phyloP scores from a whole-genome alignment of 2,329 filamentous ascomycete species.

The Diaporthe caulivora region DNA sequence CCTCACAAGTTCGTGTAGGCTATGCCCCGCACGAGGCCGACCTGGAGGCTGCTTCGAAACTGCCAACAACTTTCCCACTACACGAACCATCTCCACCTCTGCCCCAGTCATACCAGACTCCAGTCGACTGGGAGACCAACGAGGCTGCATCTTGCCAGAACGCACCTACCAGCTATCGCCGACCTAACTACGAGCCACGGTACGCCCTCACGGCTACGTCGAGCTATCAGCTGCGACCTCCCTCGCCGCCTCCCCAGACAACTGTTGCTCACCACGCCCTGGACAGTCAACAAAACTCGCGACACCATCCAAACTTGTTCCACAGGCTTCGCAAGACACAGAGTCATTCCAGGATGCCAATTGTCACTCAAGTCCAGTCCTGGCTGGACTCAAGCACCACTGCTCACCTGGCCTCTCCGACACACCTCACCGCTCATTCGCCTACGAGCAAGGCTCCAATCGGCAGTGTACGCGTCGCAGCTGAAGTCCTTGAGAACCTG shows the following conservation, averaged over 20 bases:
- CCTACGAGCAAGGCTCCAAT: slow-evolving; percentile 30
- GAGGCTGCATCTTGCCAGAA: slow-evolving; percentile 26
- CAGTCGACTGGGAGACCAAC: not conserved
- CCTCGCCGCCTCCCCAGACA: slow-evolving; percentile 22
- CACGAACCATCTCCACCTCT: not conserved
- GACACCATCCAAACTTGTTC: slow-evolving; percentile 17
- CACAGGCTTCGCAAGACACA: slow-evolving; percentile 35
- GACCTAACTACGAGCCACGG: slow-evolving; percentile 2
- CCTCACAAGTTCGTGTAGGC: slow-evolving; percentile 5
- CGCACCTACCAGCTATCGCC: slow-evolving; percentile 17
- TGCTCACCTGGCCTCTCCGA: not conserved
- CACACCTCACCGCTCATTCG: not conserved
- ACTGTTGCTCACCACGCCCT: slow-evolving; percentile 2
- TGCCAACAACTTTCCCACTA: slow-evolving; percentile 3
- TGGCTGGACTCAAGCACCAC: slow-evolving; percentile 39
- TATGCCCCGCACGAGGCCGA: slow-evolving; percentile 8
- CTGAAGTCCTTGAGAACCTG: slow-evolving; percentile 66
- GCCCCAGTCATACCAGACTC: not conserved
- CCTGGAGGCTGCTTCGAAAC: slow-evolving; percentile 12
- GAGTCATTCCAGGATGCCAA: slow-evolving; percentile 32
- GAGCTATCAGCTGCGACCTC: slow-evolving; percentile 28
- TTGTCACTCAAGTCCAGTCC: slow-evolving; percentile 36
- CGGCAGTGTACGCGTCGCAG: slow-evolving; percentile 61
- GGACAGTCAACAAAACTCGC: not conserved
- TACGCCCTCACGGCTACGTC: not conserved